Percentiles rank a stretch among this genome's conserved stretches.
Conservation (phyloP, 2,329 filamentous ascomycete genomes). For the Paecilomyces sp. region DNA sequence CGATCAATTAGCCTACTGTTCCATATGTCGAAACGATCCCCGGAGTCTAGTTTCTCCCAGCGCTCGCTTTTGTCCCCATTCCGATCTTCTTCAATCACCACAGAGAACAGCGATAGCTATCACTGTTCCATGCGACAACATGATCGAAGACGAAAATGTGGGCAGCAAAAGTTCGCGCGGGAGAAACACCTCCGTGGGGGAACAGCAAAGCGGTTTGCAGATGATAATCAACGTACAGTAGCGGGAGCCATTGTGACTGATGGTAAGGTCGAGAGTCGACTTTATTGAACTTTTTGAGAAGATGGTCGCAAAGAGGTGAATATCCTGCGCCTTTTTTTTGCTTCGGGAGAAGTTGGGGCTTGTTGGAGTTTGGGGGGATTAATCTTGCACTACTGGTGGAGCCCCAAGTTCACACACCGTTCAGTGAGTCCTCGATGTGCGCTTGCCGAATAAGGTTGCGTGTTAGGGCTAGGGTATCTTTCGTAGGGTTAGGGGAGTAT, state of each 20-base stretch:
- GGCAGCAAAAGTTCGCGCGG: background rate
- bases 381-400: conserved; percentile 18
- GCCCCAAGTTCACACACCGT: conserved; percentile 3
- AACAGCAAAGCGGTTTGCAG: conserved; percentile 81
- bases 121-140: background rate
- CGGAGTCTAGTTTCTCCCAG: conserved; percentile 8
- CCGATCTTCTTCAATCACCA: conserved; percentile 1
- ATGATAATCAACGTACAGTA: conserved; percentile 63
- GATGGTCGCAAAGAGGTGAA: conserved; percentile 69
- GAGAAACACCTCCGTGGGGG: conserved; percentile 40
- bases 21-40: conserved; percentile 24
- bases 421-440: conserved; percentile 11
- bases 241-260: conserved; percentile 71
- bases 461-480: conserved; percentile 14
- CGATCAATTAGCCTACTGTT: conserved; percentile 93
- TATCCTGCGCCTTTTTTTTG: conserved; percentile 67
- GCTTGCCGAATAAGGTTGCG: conserved; percentile 15
- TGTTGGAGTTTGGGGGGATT: conserved; percentile 15
- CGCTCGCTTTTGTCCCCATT: background rate
- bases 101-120: background rate
- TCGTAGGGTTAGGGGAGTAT: background rate
- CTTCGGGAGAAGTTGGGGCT: conserved; percentile 12
- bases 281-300: conserved; percentile 18
- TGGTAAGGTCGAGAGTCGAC: conserved; percentile 18
- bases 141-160: conserved; percentile 11